A percentile compares a stretch with the other conserved stretches of the same genome.
phyloP scores from a whole-genome alignment of 177 flowering plant species.

The Vitis hybrid region DNA sequence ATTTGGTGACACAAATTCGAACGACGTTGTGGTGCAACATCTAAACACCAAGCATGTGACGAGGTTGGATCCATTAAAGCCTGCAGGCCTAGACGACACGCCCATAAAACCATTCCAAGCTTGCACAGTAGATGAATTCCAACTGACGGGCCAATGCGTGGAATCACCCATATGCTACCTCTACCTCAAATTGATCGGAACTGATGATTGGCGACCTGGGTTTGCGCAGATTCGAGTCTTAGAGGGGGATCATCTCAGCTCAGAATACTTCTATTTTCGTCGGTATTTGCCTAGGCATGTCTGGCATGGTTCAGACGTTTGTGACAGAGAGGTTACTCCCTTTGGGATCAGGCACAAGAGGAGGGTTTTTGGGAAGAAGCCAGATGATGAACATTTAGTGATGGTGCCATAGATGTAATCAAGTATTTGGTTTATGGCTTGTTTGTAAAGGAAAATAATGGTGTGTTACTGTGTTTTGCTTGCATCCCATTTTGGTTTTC shows the following conservation, averaged over 20 bases:
- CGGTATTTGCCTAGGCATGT: slow-evolving; percentile 53
- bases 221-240: slow-evolving; percentile 44
- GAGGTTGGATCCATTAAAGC: slow-evolving; percentile 45
- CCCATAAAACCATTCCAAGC: slow-evolving; percentile 52
- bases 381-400: background rate
- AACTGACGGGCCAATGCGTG: slow-evolving; percentile 46
- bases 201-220: slow-evolving; percentile 69
- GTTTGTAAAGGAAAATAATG: background rate
- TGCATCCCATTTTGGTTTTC: background rate
- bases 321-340: slow-evolving; percentile 59
- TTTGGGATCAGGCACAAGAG: slow-evolving; percentile 52
- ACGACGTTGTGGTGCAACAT: slow-evolving; percentile 46
- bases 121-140: slow-evolving; percentile 59
- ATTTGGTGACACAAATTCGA: slow-evolving; percentile 56
- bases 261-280: slow-evolving; percentile 50
- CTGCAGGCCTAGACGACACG: slow-evolving; percentile 39
- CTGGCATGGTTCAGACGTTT: slow-evolving; percentile 61
- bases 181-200: slow-evolving; percentile 48
- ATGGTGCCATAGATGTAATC: background rate
- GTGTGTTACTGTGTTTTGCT: background rate
- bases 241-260: slow-evolving; percentile 32
- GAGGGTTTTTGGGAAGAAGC: slow-evolving; percentile 32
- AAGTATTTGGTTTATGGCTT: too few relatives aligned
- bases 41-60: slow-evolving; percentile 53
- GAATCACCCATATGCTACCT: slow-evolving; percentile 56